A percentile compares a stretch with the other conserved stretches of the same genome.
Evolutionary conservation across 164 flowering plant species (phyloP).

Genomic region (Stephania japonica): DNA sequence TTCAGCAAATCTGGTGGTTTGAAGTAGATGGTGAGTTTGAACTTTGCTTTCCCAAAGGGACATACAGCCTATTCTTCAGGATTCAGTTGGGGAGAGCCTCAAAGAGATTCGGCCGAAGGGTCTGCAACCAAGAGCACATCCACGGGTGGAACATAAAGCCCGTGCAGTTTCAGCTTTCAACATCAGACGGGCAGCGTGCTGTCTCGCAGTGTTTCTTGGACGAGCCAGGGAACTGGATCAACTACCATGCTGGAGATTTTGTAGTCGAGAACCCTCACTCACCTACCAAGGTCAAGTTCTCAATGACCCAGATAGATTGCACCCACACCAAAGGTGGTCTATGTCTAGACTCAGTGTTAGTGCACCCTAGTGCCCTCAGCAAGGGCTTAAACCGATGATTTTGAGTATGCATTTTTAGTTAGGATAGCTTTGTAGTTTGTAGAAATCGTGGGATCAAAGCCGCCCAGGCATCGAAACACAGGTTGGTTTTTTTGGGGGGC

Average conservation of each 20-base stretch:
- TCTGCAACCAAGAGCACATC: slow-evolving; percentile 50
- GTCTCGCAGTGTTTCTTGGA: slow-evolving; percentile 40
- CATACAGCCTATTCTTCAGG: slow-evolving; percentile 67
- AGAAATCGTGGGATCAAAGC: slow-evolving; percentile 4
- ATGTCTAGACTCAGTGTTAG: slow-evolving; percentile 67
- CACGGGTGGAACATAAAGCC: slow-evolving; percentile 91
- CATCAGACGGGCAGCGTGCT: slow-evolving; percentile 63
- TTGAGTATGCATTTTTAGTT: slow-evolving; percentile 10
- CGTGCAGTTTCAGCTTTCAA: slow-evolving; percentile 51
- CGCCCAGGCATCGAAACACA: background rate
- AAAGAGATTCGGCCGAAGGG: slow-evolving; percentile 63
- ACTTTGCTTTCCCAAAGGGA: slow-evolving; percentile 64
- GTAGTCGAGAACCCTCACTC: slow-evolving; percentile 34
- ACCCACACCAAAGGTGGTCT: slow-evolving; percentile 91
- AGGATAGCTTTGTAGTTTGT: background rate
- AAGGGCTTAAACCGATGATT: slow-evolving; percentile 16
- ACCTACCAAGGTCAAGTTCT: slow-evolving; percentile 55
- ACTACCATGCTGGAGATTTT: slow-evolving; percentile 70
- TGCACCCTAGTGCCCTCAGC: slow-evolving; percentile 40
- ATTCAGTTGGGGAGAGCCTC: slow-evolving; percentile 61
- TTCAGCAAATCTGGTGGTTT: slow-evolving; percentile 88
- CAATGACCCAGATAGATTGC: slow-evolving; percentile 86
- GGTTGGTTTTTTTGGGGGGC: slow-evolving; percentile 9
- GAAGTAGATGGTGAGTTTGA: slow-evolving; percentile 73
- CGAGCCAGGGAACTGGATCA: slow-evolving; percentile 64